Evolutionary conservation across 2,329 filamentous ascomycete species (phyloP).

Genomic region (Mollisiaceae sp.): DNA sequence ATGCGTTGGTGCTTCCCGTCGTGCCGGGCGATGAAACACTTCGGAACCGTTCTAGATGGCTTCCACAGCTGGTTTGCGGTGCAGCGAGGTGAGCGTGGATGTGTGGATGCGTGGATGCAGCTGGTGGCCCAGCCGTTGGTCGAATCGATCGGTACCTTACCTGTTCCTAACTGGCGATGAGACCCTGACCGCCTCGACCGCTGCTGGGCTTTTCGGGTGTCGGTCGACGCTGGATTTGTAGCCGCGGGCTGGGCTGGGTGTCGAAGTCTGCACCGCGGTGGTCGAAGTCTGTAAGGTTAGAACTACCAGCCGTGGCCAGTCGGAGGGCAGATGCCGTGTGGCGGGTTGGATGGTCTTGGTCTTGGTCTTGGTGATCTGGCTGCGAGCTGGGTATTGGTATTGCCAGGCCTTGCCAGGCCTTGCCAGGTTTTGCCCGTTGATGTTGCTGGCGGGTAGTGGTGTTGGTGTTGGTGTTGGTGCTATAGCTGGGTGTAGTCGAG

Average conservation of each 20-base stretch:
- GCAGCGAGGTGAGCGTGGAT: background rate
- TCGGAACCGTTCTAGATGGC: slow-evolving; percentile 3
- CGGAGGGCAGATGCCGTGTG: too few relatives aligned
- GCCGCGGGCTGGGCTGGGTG: background rate
- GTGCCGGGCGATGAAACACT: slow-evolving; percentile 11
- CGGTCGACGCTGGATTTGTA: background rate
- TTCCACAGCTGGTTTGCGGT: background rate
- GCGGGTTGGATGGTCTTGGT: background rate
- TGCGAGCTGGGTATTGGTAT: too few relatives aligned
- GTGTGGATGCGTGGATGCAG: background rate
- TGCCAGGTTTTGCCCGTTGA: too few relatives aligned
- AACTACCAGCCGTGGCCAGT: too few relatives aligned
- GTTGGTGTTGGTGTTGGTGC: too few relatives aligned
- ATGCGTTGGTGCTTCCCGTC: background rate
- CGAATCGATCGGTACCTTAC: slow-evolving; percentile 4
- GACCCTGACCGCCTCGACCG: slow-evolving; percentile 10
- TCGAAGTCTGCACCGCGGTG: background rate
- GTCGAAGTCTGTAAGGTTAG: too few relatives aligned
- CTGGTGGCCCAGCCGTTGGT: background rate
- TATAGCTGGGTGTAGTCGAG: too few relatives aligned
- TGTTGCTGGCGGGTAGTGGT: too few relatives aligned
- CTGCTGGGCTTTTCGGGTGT: background rate
- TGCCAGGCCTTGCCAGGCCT: too few relatives aligned
- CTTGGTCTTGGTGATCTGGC: too few relatives aligned
- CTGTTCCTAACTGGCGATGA: slow-evolving; percentile 1